These are phyloP conservation scores for Tulasnella sp. DNA, from an alignment of 768 basidiomycete genomes.

Conservation along the genomic window DNA sequence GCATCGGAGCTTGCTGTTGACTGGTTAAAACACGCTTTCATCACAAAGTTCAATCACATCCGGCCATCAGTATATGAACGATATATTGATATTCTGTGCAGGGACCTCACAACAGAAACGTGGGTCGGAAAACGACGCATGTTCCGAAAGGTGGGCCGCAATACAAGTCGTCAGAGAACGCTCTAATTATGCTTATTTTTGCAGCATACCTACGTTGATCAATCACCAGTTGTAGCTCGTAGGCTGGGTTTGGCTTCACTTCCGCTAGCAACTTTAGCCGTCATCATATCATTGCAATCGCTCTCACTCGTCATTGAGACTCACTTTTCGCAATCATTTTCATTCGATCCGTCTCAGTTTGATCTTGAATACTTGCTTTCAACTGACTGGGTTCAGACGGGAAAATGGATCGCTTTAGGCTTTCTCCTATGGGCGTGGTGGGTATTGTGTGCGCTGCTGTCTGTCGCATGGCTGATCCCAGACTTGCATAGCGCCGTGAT, in stretches of 20 bases:
- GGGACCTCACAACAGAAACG: conserved; percentile 77
- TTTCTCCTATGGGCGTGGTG: conserved; percentile 78
- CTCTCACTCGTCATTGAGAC: conserved; percentile 44
- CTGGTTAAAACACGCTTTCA: conserved; percentile 99
- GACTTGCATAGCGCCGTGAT: conserved; percentile 44
- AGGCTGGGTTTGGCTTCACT: conserved; percentile 88
- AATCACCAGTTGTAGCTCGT: conserved; percentile 86
- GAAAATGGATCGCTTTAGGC: conserved; percentile 45
- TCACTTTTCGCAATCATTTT: conserved; percentile 34
- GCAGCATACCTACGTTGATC: conserved; percentile 84
- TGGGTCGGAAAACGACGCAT: conserved; percentile 47
- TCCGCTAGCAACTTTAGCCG: conserved; percentile 73
- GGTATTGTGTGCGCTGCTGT: conserved; percentile 21
- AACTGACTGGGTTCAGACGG: conserved; percentile 8
- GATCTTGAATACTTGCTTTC: neutral
- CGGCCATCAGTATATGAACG: conserved; percentile 89
- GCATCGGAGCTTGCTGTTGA: conserved; percentile 89
- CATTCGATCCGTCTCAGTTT: conserved; percentile 21
- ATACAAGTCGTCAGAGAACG: neutral
- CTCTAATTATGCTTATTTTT: neutral
- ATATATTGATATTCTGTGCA: conserved; percentile 89
- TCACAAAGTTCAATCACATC: conserved; percentile 98
- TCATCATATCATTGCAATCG: conserved; percentile 65
- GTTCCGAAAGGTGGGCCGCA: conserved; percentile 49
- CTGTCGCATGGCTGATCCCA: conserved; percentile 21